Base-by-base conservation (phyloP, 2,329 filamentous ascomycete genomes). In the Colletotrichum chlorophyti region DNA sequence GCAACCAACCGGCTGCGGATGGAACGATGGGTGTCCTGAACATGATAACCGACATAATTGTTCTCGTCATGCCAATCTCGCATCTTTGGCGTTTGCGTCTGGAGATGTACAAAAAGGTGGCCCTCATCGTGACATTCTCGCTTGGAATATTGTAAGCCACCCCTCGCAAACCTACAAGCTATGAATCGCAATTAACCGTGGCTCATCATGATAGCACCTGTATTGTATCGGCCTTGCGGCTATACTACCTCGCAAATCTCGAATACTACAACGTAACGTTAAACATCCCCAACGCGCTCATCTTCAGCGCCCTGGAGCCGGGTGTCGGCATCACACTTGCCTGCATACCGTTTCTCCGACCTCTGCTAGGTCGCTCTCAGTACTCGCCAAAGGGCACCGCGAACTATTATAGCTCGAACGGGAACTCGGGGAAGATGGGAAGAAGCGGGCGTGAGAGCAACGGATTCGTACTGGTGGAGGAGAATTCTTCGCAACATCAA, bases 321-420 rank as follows among this genome's bases (percentile, higher is more conserved):
- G 72, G 65, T 42, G 65, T 78, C 24, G 74, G 69, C 31, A 69
- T 79, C 10, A 70, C 70, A 7, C 63, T 74, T 11, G 70, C 73
- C n/a, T 78, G 73, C 51, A 65, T 78, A 17, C 75, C 76, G 1
- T 68, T 76, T 14, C 66, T 78, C 27, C 71, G 75, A 1, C 75
- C 76, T 6, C 66, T 79, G 7, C 65, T 79, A 4, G 70, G 61
- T 23, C 67, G 59, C 24, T 62, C 41, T 7, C 29, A 49, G n/a
- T 58, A 60, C 38, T 60, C 57, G 12, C 19, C 38, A 5, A 60
- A 60, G 15, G 57, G 57, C 4, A 60, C 59, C 3, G 57, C 57
- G 7, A 35, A 32, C 10, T 57, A 60, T 26, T 55, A 55, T 32
- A 60, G 43, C 19, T 48, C 57, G 3, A 46, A 34, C 7, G 43